Conservation (phyloP, 1,284 basidiomycete genomes). For the Austroboletus niveus region DNA sequence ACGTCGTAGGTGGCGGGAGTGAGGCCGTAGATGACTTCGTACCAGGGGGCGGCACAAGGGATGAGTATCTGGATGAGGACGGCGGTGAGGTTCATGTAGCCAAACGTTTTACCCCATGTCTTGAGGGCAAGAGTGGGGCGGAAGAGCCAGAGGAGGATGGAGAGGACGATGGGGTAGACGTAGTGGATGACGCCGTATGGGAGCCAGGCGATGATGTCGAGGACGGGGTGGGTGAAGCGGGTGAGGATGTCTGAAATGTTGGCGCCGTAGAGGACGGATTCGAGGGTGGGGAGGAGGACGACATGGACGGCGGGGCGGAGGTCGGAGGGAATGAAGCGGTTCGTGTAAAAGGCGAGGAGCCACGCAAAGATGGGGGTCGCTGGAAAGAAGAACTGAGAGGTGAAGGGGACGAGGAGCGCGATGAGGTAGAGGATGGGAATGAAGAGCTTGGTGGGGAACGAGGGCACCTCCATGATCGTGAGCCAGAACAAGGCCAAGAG, state of each 20-base stretch:
- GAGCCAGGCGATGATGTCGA: slow-evolving; percentile 94
- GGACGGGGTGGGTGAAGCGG: slow-evolving; percentile 85
- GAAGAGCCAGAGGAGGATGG: slow-evolving; percentile 76
- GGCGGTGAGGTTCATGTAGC: slow-evolving; percentile 90
- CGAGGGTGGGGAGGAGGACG: slow-evolving; percentile 89
- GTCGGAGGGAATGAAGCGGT: slow-evolving; percentile 76
- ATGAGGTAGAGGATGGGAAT: slow-evolving; percentile 75
- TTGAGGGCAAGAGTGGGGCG: slow-evolving; percentile 79
- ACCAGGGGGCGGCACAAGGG: slow-evolving; percentile 97
- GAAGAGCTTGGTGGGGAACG: slow-evolving; percentile 73
- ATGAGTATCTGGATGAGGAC: slow-evolving; percentile 89
- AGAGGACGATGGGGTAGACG: slow-evolving; percentile 77
- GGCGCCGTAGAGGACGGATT: slow-evolving; percentile 92
- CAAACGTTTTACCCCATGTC: slow-evolving; percentile 87
- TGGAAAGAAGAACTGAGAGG: slow-evolving; percentile 90
- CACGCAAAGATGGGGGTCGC: slow-evolving; percentile 86
- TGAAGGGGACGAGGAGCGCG: slow-evolving; percentile 80
- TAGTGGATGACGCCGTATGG: slow-evolving; percentile 96
- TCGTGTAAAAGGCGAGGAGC: slow-evolving; percentile 84
- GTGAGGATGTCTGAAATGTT: slow-evolving; percentile 98
- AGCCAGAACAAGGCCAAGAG: slow-evolving; percentile 73
- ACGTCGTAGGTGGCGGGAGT: slow-evolving; percentile 93
- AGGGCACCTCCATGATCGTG: slow-evolving; percentile 70
- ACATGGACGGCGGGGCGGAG: slow-evolving; percentile 87
- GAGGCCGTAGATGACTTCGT: slow-evolving; percentile 95